phyloP scores from a whole-genome alignment of 1,284 basidiomycete species.

The Xerocomus minutiporus region DNA sequence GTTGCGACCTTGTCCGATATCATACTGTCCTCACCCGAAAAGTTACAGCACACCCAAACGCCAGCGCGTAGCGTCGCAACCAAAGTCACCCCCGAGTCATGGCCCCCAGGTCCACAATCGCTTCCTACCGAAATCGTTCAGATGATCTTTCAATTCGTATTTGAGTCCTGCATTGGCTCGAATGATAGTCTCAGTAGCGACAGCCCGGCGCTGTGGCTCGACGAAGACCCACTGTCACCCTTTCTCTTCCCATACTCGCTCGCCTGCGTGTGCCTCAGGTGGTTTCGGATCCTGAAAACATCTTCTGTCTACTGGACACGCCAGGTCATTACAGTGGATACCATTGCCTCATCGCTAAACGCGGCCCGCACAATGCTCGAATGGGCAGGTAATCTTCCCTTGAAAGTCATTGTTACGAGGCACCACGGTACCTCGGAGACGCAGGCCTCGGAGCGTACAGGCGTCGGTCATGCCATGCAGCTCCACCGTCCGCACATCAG shows the following conservation, averaged over 20 bases:
- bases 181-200: not conserved
- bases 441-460: conserved; percentile 4
- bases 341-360: not conserved
- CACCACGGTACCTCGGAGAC: not conserved
- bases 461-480: conserved; percentile 1
- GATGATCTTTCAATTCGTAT: conserved; percentile 11
- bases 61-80: not conserved
- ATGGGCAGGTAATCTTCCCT: conserved; percentile 4
- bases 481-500: conserved; percentile 7
- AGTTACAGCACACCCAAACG: not conserved
- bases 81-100: not conserved
- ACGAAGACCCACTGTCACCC: conserved; percentile 11
- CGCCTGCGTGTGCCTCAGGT: conserved; percentile 10
- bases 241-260: conserved; percentile 15
- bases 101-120: not conserved
- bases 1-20: conserved; percentile 8
- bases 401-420: conserved; percentile 13
- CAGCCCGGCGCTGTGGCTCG: not conserved
- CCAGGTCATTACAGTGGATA: conserved; percentile 10
- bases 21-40: not conserved
- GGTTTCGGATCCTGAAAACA: conserved; percentile 9
- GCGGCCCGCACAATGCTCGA: not conserved
- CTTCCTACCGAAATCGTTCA: conserved; percentile 12
- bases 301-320: conserved; percentile 11
- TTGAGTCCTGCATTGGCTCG: conserved; percentile 5